These are phyloP conservation scores for Eucalyptus urophylla DNA, from an alignment of 345 rosid species.

Conservation along the genomic window DNA sequence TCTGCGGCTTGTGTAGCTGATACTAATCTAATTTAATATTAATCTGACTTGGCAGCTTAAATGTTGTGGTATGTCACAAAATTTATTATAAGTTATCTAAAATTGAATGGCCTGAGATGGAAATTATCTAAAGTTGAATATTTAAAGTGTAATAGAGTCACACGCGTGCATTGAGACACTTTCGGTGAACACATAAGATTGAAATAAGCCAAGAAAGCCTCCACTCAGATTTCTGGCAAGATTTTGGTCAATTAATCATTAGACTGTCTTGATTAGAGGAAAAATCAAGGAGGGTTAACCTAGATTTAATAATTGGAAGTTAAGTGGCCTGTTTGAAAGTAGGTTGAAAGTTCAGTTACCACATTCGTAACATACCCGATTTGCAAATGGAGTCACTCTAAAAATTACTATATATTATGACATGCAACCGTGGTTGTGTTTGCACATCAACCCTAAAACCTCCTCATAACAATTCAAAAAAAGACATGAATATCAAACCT, in stretches of 20 bases:
- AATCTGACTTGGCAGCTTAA: neutral
- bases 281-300: neutral
- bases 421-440: neutral
- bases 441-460: neutral
- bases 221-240: neutral
- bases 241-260: neutral
- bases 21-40: neutral
- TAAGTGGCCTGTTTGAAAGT: neutral
- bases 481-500: constrained; percentile 24
- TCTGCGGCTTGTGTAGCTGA: neutral
- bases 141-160: neutral
- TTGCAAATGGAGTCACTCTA: neutral
- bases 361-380: neutral
- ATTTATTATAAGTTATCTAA: neutral
- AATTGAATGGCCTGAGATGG: neutral
- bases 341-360: neutral
- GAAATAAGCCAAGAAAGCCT: neutral
- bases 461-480: neutral
- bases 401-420: neutral
- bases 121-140: neutral
- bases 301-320: neutral
- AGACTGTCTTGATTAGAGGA: neutral
- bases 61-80: neutral
- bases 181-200: neutral
- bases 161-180: neutral